Evolutionary conservation across 2,329 filamentous ascomycete genomes (phyloP), one percentile per base, ranked within the genome.

Genomic region (Colletotrichum coccodes): DNA sequence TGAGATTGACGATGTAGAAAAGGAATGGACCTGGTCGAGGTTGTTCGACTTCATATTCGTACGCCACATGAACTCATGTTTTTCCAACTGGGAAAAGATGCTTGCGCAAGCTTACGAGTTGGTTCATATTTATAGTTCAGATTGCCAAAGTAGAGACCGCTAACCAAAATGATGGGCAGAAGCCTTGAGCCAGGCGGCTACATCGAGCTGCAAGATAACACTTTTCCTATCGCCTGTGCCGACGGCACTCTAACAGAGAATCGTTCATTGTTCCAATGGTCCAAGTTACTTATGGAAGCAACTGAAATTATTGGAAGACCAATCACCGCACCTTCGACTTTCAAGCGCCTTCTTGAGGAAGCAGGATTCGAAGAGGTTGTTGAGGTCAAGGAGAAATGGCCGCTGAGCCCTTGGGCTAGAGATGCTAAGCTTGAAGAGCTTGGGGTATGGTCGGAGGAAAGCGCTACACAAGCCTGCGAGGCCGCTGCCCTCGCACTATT

Each of bases 341-440:
- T 64, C 56, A 64, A 64, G 3, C 75, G 79, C 44, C 80, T 82
- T 60, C 79, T 89, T 73, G 75, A 79, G 14, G 83, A 85, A n/a
- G 85, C 83, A 0, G 88, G 88, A 1, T 90, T 90, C 70, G 78
- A 82, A 60, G 82, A 87, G 64, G 83, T 90, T 0, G 76, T 77
- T 0, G 83, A 88, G 74, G 76, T 80, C 3, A 74, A 84, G 28
- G 83, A 79, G 71, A 85, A 82, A 74, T 83, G 86, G 77, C 86
- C 87, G 0, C 80, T 80, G 36, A 86, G 84, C 71, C 75, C 79
- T 12, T 89, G 87, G 86, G 82, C 85, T 38, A 38, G 9, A 16
- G 54, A 82, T 53, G 82, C 8, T 30, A 30, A 64, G 16, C 72
- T 73, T 60, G 71, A 78, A 60, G 74, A 79, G 70, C 68, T 80